phyloP scores from a whole-genome alignment of 441 rosid species.

The Jatropha multifida region DNA sequence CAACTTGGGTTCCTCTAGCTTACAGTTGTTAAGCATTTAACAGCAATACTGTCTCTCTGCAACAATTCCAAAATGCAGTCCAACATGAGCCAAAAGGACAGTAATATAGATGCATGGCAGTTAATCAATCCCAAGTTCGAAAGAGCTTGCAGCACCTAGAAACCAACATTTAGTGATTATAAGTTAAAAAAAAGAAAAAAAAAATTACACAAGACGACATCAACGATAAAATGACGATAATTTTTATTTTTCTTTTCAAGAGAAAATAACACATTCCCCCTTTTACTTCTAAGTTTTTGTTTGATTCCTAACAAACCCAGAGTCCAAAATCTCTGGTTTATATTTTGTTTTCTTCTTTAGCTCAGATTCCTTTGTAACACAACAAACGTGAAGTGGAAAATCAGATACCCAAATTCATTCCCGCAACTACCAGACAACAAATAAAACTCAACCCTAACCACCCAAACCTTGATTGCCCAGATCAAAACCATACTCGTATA shows the following conservation, averaged over 20 bases:
- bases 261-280: background rate
- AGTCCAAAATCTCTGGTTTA: background rate
- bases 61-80: conserved; percentile 28
- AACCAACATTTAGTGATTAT: conserved; percentile 18
- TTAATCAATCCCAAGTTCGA: conserved; percentile 11
- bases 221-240: background rate
- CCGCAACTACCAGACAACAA: background rate
- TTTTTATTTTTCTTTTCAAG: background rate
- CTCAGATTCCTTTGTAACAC: background rate
- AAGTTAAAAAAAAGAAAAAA: background rate
- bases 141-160: conserved; percentile 19
- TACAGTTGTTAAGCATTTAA: conserved; percentile 18
- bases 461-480: background rate
- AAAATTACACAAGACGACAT: background rate
- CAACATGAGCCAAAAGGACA: conserved; percentile 17
- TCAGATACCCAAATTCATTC: background rate
- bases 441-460: background rate
- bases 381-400: background rate
- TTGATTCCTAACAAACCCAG: background rate
- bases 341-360: background rate
- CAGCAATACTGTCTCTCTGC: conserved; percentile 23
- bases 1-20: conserved; percentile 13
- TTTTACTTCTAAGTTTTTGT: background rate
- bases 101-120: conserved; percentile 17
- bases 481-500: background rate